These are phyloP conservation scores for Thalassiosira oceanica DNA, from an alignment of 352 stramenopile genomes.

Conservation along the genomic window DNA sequence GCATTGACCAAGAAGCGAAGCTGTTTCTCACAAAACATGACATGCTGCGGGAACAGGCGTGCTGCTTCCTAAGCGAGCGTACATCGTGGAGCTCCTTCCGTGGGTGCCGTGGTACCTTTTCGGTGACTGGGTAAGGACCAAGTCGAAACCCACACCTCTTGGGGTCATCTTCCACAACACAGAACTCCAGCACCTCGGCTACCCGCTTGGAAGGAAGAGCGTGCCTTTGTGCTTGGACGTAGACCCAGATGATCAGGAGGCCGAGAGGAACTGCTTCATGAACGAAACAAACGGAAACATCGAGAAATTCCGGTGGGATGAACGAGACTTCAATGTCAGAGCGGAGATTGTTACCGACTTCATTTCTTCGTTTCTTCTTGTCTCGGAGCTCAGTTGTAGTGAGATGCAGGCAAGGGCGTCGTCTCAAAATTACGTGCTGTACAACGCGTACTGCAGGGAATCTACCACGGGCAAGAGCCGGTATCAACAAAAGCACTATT, in stretches of 20 bases:
- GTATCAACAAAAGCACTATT: too few species aligned
- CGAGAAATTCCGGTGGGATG: constrained; percentile 33
- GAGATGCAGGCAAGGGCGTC: constrained; percentile 16
- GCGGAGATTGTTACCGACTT: constrained; percentile 24
- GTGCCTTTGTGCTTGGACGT: constrained; percentile 33
- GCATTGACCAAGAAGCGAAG: too few species aligned
- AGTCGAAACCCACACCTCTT: constrained; percentile 16
- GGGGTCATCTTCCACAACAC: constrained; percentile 31
- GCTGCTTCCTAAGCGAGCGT: constrained; percentile 24
- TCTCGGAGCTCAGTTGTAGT: constrained; percentile 14
- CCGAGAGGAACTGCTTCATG: constrained; percentile 27
- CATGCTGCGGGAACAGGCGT: too few species aligned
- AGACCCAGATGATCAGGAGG: too few species aligned
- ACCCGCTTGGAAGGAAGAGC: constrained; percentile 17
- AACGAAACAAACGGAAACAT: too few species aligned
- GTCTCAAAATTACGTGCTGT: constrained; percentile 40
- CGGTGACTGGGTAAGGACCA: constrained; percentile 22
- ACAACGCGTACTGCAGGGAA: constrained; percentile 41
- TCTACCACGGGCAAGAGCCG: too few species aligned
- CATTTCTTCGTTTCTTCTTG: constrained; percentile 37
- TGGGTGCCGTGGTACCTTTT: constrained; percentile 41
- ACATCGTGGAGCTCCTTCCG: constrained; percentile 46
- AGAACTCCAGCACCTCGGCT: constrained; percentile 25
- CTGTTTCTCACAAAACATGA: too few species aligned
- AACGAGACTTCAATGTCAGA: constrained; percentile 23